Evolutionary conservation across 805 yeast species (phyloP).

Genomic region (Cyberlindnera euphorbiiphila): DNA sequence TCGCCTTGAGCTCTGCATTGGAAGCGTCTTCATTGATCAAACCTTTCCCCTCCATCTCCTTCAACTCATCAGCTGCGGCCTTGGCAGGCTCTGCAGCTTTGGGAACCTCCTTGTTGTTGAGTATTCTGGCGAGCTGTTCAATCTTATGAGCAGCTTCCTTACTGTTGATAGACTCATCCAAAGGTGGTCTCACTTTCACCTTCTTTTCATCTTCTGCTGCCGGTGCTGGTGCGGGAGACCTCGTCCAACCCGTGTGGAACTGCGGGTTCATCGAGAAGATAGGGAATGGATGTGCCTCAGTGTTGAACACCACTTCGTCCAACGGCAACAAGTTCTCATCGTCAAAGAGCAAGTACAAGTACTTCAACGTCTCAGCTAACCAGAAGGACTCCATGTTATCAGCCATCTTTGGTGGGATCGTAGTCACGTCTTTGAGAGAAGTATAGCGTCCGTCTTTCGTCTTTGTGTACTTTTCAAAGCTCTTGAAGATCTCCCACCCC

Average conservation of each 20-base stretch:
- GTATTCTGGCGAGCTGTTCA: constrained; percentile 1
- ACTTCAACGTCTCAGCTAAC: constrained; percentile 91
- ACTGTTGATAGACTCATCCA: constrained; percentile 10
- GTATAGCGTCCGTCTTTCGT: constrained; percentile 53
- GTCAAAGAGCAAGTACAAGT: constrained; percentile 75
- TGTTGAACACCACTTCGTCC: constrained; percentile 72
- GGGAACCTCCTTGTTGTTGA: constrained; percentile 9
- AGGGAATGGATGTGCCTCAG: constrained; percentile 96
- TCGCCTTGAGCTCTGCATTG: constrained; percentile 8
- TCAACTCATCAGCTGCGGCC: constrained; percentile 21
- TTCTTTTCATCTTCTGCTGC: constrained; percentile 13
- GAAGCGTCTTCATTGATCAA: constrained; percentile 4
- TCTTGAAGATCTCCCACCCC: constrained; percentile 84
- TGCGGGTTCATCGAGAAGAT: constrained; percentile 46
- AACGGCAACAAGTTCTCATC: constrained; percentile 60
- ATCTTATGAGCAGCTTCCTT: constrained; percentile 3
- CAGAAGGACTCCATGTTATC: constrained; percentile 91
- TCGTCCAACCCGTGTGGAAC: constrained; percentile 62
- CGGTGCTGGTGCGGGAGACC: constrained; percentile 22
- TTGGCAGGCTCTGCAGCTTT: constrained; percentile 27
- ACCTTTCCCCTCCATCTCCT: constrained; percentile 12
- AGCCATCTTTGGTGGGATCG: constrained; percentile 43
- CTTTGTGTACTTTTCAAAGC: constrained; percentile 57
- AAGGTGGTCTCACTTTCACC: constrained; percentile 25
- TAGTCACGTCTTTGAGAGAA: constrained; percentile 63